Evolutionary conservation across 208 protist species (phyloP), one percentile per base, ranked within the genome.

Genomic region (Crithidia expoeki): DNA sequence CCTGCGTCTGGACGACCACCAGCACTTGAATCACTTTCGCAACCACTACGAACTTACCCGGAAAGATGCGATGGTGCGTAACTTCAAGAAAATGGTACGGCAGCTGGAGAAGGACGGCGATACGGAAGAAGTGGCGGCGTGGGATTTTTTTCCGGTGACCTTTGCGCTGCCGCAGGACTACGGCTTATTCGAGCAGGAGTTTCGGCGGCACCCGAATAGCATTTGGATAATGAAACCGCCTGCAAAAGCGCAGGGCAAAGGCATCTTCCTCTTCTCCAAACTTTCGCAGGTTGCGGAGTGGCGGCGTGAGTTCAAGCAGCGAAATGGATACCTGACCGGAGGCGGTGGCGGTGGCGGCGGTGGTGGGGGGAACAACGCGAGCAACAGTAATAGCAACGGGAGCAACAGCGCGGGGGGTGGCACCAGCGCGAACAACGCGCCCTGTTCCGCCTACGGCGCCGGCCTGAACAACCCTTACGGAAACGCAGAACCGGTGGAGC

Each of bases 161-260:
- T 99, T 95, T 62, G 93, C 93, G 10, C 84, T 99, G 0, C 97
- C 97, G 16, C 81, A 89, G 67, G 98, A 99, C 53, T 99, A 98
- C 80, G 86, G 89, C 0, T 72, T 99, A 16, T 97, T 97, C 40
- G 90, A 97, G 85, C 84, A 98, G 74, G 96, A 98, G 73, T 99
- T 98, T 65, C 94, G 91, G 33, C 94, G 90, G 6, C 93, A 90
- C 63, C 90, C 81, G 0, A 95, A 94, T 60, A 73, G 81, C 1
- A 84, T 92, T 34, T 98, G 97, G 97, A 99, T 99, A 60, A 98
- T 98, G 96, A 99, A 99, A 79, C 98, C 98, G 17, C 95, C 98
- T 0, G 96, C 92, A 7, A 98, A 94, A 81, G 91, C 96, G 38
- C 96, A 98, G 75, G 98, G 98, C 5, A 98, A 98, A 67, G 98